Conservation (phyloP, 2,329 filamentous ascomycete species). For the Mycosphaerelloides madeirae region DNA sequence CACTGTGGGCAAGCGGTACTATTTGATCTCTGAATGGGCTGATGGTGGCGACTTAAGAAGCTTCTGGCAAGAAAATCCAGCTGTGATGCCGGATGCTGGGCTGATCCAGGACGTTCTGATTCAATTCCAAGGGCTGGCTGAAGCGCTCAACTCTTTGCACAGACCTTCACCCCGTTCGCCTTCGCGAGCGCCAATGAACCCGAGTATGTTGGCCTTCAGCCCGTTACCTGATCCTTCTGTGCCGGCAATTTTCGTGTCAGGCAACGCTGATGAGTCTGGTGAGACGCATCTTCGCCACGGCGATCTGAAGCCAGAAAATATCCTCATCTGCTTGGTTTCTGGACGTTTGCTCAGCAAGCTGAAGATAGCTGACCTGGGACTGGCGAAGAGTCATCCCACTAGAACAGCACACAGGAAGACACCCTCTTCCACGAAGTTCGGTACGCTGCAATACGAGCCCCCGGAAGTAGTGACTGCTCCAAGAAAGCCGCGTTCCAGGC, state of each 20-base stretch:
- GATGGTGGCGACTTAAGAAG: too few relatives aligned
- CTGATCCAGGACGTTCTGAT: too few relatives aligned
- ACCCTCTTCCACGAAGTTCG: too few relatives aligned
- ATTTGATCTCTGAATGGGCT: too few relatives aligned
- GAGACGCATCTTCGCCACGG: not conserved
- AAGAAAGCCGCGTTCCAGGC: too few relatives aligned
- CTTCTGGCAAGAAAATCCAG: too few relatives aligned
- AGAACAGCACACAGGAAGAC: too few relatives aligned
- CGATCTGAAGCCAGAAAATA: slow-evolving; percentile 1
- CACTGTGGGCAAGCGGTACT: too few relatives aligned
- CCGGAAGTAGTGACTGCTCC: too few relatives aligned
- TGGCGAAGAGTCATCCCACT: too few relatives aligned
- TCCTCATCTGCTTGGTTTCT: not conserved
- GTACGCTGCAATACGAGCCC: too few relatives aligned
- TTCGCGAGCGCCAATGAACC: not conserved
- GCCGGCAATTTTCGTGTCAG: not conserved
- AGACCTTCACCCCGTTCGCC: not conserved
- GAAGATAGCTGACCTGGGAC: slow-evolving; percentile 1
- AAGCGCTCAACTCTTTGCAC: not conserved
- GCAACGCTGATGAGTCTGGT: not conserved
- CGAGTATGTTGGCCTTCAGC: not conserved
- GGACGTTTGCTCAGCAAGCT: not conserved
- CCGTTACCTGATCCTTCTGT: not conserved
- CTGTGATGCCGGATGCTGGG: too few relatives aligned
- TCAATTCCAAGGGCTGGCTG: not conserved